A percentile compares a stretch with the other conserved stretches of the same genome.
Conservation (phyloP, 1,139 yeast species). For the Debaryomyces coudertii region DNA sequence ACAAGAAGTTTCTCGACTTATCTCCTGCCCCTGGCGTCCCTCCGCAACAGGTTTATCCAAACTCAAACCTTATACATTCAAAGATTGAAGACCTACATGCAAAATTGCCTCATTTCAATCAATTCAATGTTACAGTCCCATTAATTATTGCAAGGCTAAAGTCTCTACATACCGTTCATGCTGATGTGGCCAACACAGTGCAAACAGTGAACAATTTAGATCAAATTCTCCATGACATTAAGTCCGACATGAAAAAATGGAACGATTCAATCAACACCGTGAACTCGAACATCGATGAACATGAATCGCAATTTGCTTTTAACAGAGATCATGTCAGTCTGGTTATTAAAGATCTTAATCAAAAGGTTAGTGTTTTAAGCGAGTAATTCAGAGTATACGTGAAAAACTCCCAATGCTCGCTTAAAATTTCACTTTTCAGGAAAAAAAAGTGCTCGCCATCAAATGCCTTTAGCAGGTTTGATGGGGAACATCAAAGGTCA, state of each 20-base stretch:
- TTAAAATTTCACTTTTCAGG: slow-evolving; percentile 8
- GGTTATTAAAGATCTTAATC: slow-evolving; percentile 12
- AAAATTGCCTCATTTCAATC: slow-evolving; percentile 40
- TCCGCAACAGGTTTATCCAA: slow-evolving; percentile 3
- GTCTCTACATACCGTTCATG: slow-evolving; percentile 48
- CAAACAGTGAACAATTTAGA: slow-evolving; percentile 39
- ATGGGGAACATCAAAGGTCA: slow-evolving; percentile 6
- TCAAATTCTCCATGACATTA: slow-evolving; percentile 33
- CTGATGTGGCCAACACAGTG: slow-evolving; percentile 35
- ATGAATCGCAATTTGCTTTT: slow-evolving; percentile 15
- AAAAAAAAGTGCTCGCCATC: slow-evolving; percentile 6
- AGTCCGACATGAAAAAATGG: slow-evolving; percentile 46
- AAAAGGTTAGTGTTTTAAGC: background rate
- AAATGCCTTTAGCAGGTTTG: slow-evolving; percentile 6
- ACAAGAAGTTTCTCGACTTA: slow-evolving; percentile 18
- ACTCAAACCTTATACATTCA: slow-evolving; percentile 13
- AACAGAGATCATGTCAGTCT: slow-evolving; percentile 23
- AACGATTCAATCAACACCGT: slow-evolving; percentile 37
- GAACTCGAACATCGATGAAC: slow-evolving; percentile 37
- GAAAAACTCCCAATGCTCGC: slow-evolving; percentile 5
- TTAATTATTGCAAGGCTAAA: slow-evolving; percentile 45
- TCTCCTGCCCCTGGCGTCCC: slow-evolving; percentile 3
- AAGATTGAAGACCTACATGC: slow-evolving; percentile 44
- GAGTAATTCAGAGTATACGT: background rate
- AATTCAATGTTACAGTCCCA: slow-evolving; percentile 41